Evolutionary conservation across 208 protist species (phyloP).

Genomic region (Leishmania lainsoni): DNA sequence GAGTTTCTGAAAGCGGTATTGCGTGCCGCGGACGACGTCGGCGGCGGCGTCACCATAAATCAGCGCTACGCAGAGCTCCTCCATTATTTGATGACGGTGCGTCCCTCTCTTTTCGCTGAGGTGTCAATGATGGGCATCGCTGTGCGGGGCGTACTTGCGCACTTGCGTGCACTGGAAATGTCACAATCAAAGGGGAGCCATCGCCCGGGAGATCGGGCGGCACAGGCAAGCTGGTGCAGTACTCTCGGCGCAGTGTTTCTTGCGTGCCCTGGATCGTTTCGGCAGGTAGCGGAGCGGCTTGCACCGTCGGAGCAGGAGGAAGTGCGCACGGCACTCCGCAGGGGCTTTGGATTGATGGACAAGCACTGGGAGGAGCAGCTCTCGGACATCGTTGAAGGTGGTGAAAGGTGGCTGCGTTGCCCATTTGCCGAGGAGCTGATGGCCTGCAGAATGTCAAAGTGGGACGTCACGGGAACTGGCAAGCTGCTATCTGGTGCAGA

Average conservation of each 20-base stretch:
- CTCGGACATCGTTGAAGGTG: not conserved
- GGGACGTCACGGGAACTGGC: not conserved
- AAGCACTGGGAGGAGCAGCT: not conserved
- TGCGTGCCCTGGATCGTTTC: slow-evolving; percentile 12
- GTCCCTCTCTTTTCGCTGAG: slow-evolving; percentile 10
- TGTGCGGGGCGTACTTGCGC: slow-evolving; percentile 11
- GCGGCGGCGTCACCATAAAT: not conserved
- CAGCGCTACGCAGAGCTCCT: slow-evolving; percentile 19
- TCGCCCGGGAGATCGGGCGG: not conserved
- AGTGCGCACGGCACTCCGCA: not conserved
- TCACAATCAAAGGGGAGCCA: not conserved
- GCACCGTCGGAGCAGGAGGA: not conserved
- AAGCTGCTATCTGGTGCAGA: not conserved
- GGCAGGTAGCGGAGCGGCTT: slow-evolving; percentile 4
- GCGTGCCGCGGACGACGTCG: slow-evolving; percentile 6
- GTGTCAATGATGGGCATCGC: slow-evolving; percentile 6
- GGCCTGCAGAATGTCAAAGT: not conserved
- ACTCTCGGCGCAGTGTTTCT: slow-evolving; percentile 13
- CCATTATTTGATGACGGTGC: slow-evolving; percentile 8
- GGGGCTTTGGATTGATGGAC: not conserved
- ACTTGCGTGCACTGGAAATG: slow-evolving; percentile 4
- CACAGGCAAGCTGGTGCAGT: slow-evolving; percentile 1
- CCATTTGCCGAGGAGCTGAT: slow-evolving; percentile 16
- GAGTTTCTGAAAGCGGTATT: slow-evolving; percentile 16
- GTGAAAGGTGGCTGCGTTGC: not conserved